These are phyloP conservation scores for Fusarium proliferatum DNA, from an alignment of 2,329 filamentous ascomycete species.

Conservation along the genomic window DNA sequence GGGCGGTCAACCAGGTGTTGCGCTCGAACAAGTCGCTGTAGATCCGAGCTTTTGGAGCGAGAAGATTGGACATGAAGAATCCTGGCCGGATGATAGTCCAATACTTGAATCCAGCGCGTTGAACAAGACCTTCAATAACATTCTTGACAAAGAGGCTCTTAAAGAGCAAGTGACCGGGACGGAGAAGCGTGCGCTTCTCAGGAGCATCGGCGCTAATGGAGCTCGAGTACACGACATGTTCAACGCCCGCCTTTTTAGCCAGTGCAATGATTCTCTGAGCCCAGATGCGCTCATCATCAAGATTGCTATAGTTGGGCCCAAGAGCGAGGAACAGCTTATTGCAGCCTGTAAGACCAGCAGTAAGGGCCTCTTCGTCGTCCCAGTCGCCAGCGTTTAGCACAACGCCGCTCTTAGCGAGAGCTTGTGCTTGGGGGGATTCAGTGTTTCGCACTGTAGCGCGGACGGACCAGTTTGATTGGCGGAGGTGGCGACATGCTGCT, in stretches of 20 bases:
- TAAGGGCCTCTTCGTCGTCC: neutral
- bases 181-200: neutral
- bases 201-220: neutral
- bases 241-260: neutral
- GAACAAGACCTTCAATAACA: accelerated
- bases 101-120: neutral
- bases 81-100: neutral
- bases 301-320: neutral
- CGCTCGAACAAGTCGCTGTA: neutral
- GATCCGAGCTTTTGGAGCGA: neutral
- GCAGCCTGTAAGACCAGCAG: neutral
- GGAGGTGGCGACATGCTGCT: neutral
- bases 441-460: conserved; percentile 6
- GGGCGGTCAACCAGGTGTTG: neutral
- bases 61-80: neutral
- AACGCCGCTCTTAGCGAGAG: neutral
- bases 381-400: neutral
- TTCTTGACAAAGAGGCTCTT: neutral
- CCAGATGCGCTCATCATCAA: conserved; percentile 1
- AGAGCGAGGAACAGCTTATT: neutral
- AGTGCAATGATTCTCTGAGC: neutral
- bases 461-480: neutral
- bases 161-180: neutral
- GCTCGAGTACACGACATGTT: neutral
- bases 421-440: neutral